Percentiles rank a stretch among this genome's conserved stretches.
phyloP scores from a whole-genome alignment of 768 basidiomycete species.

The Astraeus odoratus region DNA sequence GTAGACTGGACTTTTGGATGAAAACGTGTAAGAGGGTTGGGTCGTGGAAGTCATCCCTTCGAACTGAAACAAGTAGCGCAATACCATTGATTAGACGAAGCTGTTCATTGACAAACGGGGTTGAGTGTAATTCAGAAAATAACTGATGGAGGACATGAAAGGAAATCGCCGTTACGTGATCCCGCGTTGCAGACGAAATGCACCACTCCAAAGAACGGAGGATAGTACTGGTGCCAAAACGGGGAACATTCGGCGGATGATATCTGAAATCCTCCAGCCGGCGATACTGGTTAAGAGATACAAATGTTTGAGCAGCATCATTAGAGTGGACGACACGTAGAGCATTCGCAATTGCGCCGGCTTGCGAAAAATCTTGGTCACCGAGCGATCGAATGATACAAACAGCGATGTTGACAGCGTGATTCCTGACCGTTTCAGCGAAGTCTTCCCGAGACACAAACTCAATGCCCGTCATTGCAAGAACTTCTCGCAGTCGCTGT shows the following conservation, averaged over 20 bases:
- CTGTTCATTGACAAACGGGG: constrained; percentile 80
- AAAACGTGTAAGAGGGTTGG: constrained; percentile 59
- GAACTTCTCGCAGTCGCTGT: constrained; percentile 28
- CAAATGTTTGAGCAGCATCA: constrained; percentile 40
- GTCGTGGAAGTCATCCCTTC: constrained; percentile 48
- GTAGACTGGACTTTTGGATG: constrained; percentile 55
- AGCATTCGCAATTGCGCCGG: constrained; percentile 42
- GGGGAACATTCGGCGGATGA: constrained; percentile 64
- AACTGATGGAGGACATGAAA: constrained; percentile 76
- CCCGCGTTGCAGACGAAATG: constrained; percentile 31
- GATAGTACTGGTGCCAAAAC: constrained; percentile 42
- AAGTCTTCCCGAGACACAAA: constrained; percentile 27
- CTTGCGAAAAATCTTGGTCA: constrained; percentile 56
- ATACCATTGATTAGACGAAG: constrained; percentile 66
- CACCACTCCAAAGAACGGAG: constrained; percentile 60
- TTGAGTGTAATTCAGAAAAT: constrained; percentile 56
- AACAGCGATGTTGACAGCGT: constrained; percentile 51
- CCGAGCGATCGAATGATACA: constrained; percentile 56
- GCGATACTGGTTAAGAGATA: constrained; percentile 47
- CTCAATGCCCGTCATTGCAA: constrained; percentile 29
- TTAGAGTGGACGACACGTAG: constrained; percentile 33
- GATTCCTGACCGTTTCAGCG: constrained; percentile 29
- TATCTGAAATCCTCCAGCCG: constrained; percentile 37
- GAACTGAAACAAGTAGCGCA: constrained; percentile 65
- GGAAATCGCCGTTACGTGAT: constrained; percentile 48